Evolutionary conservation across 2,329 filamentous ascomycete genomes (phyloP).

Genomic region (Aspergillus amoenus): DNA sequence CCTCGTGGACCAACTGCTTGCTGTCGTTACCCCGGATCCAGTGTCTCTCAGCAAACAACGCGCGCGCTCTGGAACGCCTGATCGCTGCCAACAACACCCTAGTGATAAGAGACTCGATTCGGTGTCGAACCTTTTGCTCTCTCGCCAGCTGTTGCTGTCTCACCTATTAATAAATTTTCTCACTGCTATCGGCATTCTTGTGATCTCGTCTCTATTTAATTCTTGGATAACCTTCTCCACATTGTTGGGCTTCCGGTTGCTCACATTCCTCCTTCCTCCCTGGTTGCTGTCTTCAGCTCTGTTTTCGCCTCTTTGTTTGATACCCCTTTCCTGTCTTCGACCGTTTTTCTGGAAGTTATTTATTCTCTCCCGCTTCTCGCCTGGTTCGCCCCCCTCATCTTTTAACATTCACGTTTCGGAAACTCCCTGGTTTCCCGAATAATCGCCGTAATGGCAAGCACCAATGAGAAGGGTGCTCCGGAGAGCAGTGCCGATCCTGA

Average conservation of each 20-base stretch:
- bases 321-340: conserved; percentile 2
- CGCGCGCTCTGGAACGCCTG: not conserved
- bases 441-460: conserved; percentile 14
- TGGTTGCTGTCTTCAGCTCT: not conserved
- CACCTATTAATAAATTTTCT: conserved; percentile 1
- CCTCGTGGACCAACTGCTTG: not conserved
- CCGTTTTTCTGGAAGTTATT: conserved; percentile 7
- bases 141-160: not conserved
- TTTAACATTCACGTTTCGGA: not conserved
- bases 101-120: not conserved
- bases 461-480: conserved; percentile 19
- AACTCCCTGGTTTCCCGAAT: not conserved
- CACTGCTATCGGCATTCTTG: not conserved
- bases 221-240: not conserved
- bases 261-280: conserved; percentile 3
- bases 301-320: not conserved
- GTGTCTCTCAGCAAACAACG: not conserved
- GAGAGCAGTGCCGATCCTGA: conserved; percentile 24
- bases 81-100: not conserved
- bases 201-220: not conserved
- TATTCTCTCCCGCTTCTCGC: conserved; percentile 4
- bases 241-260: conserved; percentile 1
- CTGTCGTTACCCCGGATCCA: conserved; percentile 16
- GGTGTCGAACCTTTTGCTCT: not conserved
- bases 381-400: not conserved